Conservation (phyloP, 345 rosid species). For the Salix viminalis region DNA sequence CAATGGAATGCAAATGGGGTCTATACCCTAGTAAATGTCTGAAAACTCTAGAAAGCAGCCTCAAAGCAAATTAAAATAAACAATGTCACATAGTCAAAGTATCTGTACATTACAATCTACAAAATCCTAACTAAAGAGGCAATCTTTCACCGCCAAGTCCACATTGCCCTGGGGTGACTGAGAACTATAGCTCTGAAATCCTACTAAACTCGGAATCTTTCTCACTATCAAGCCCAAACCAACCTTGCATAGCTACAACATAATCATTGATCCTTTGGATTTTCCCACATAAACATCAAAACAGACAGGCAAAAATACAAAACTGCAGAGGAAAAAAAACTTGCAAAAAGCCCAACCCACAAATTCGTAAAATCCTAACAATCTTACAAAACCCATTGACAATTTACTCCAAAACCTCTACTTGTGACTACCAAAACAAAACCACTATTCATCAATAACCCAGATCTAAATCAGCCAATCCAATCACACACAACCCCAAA, state of each 20-base stretch:
- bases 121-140: background rate
- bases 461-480: slow-evolving; percentile 11
- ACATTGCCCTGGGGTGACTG: background rate
- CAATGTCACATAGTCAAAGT: background rate
- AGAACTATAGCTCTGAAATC: background rate
- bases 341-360: background rate
- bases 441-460: slow-evolving; percentile 16
- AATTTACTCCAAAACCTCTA: background rate
- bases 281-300: background rate
- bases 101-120: background rate
- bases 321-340: no score
- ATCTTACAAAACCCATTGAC: background rate
- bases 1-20: background rate
- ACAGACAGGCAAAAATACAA: background rate
- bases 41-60: background rate
- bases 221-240: background rate
- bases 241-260: background rate
- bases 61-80: background rate
- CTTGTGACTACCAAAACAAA: background rate
- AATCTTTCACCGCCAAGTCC: background rate
- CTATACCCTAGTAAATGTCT: background rate
- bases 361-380: background rate
- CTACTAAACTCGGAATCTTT: background rate
- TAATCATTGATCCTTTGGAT: background rate
- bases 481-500: background rate